A percentile compares a stretch with the other conserved stretches of the same genome.
These are phyloP conservation scores for Nicotiana tabacum DNA, from an alignment of 257 asterid species.

Conservation along the genomic window DNA sequence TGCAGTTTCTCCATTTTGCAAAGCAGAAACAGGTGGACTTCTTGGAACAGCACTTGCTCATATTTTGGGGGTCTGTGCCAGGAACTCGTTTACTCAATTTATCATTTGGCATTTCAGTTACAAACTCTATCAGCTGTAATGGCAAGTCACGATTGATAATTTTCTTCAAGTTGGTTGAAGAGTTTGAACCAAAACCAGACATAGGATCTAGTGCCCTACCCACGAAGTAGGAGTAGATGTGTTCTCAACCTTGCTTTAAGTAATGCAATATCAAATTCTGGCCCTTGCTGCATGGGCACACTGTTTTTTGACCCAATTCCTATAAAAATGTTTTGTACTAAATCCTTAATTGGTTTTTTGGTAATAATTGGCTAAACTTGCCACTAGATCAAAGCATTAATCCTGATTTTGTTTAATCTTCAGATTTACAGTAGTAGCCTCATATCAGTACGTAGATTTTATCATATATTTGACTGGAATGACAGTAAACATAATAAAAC, in stretches of 20 bases:
- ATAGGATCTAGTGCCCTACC: conserved; percentile 34
- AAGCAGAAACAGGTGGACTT: conserved; percentile 22
- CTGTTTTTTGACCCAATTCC: too few relatives aligned
- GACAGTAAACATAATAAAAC: too few relatives aligned
- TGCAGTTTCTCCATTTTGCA: conserved; percentile 43
- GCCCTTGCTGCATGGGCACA: too few relatives aligned
- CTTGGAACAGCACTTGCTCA: neutral
- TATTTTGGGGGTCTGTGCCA: neutral
- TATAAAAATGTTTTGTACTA: too few relatives aligned
- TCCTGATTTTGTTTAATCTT: too few relatives aligned
- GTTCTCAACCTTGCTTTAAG: conserved; percentile 36
- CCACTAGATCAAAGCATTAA: too few relatives aligned
- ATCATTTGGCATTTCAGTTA: neutral
- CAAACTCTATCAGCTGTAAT: neutral
- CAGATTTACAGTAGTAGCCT: too few relatives aligned
- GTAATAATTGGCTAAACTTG: too few relatives aligned
- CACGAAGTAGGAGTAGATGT: conserved; percentile 52
- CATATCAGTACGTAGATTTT: too few relatives aligned
- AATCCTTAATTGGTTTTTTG: too few relatives aligned
- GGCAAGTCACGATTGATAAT: neutral
- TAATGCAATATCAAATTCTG: too few relatives aligned
- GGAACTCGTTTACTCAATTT: conserved; percentile 26
- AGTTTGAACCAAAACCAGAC: conserved; percentile 31
- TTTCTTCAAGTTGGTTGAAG: neutral
- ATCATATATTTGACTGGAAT: too few relatives aligned